phyloP scores from a whole-genome alignment of 2,329 filamentous ascomycete species.

The Nigrospora sphaerica region DNA sequence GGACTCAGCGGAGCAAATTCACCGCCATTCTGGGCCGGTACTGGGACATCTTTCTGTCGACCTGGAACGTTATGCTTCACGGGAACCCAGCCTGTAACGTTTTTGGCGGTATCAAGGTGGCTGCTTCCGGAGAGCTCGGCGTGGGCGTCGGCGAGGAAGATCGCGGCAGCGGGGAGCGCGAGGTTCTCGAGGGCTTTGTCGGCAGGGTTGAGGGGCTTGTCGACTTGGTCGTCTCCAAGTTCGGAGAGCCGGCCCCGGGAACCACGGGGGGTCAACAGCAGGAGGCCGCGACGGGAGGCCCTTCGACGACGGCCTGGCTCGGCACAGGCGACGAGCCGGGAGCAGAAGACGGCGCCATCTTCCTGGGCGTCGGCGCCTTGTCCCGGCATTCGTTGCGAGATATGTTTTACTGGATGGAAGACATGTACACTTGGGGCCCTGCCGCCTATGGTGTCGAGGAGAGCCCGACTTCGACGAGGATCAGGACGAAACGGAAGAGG shows the following conservation, averaged over 20 bases:
- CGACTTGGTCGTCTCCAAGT: constrained; percentile 82
- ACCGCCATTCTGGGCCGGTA: constrained; percentile 67
- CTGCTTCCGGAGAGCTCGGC: constrained; percentile 83
- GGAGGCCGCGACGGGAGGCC: constrained; percentile 4
- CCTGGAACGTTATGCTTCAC: constrained; percentile 86
- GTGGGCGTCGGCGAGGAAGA: constrained; percentile 95
- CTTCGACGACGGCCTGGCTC: constrained; percentile 54
- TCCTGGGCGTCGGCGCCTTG: constrained; percentile 71
- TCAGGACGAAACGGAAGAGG: constrained; percentile 32
- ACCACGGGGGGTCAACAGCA: constrained; percentile 13
- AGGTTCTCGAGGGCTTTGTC: constrained; percentile 85
- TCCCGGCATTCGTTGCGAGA: constrained; percentile 64
- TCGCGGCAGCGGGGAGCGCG: constrained; percentile 85
- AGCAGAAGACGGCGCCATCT: constrained; percentile 76
- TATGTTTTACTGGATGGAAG: constrained; percentile 80
- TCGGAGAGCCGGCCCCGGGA: constrained; percentile 43
- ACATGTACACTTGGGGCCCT: constrained; percentile 76
- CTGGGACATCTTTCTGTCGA: constrained; percentile 64
- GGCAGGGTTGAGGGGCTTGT: constrained; percentile 74
- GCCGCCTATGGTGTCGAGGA: constrained; percentile 80
- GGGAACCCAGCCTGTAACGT: constrained; percentile 79
- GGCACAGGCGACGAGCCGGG: constrained; percentile 62
- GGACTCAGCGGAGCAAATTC: constrained; percentile 60
- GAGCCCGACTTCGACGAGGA: constrained; percentile 62
- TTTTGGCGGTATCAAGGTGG: constrained; percentile 79